These are phyloP conservation scores for Aspergillus sp. DNA, from an alignment of 2,329 filamentous ascomycete genomes.

Conservation along the genomic window DNA sequence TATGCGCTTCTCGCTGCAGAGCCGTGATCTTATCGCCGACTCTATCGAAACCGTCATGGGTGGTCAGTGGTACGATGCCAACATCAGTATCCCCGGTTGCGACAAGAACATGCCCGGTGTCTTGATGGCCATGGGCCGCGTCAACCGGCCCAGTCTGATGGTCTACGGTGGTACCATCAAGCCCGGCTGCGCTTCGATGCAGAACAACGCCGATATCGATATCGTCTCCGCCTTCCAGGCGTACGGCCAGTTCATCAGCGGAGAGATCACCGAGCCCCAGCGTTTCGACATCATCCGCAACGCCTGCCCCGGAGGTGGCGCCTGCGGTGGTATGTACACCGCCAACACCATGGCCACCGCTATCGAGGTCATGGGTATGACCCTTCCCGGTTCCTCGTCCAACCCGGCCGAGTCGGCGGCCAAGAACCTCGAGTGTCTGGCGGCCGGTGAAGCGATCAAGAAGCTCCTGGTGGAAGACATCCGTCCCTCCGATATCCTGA, in stretches of 20 bases:
- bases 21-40: slow-evolving; percentile 93
- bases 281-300: slow-evolving; percentile 93
- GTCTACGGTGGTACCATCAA: slow-evolving; percentile 95
- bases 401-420: slow-evolving; percentile 71
- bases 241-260: slow-evolving; percentile 90
- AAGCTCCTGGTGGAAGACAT: slow-evolving; percentile 75
- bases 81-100: slow-evolving; percentile 93
- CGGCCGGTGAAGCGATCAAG: slow-evolving; percentile 70
- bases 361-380: slow-evolving; percentile 72
- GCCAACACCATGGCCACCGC: slow-evolving; percentile 75
- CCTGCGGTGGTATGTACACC: slow-evolving; percentile 84
- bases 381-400: slow-evolving; percentile 77
- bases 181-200: slow-evolving; percentile 77
- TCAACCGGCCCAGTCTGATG: slow-evolving; percentile 95
- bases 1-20: slow-evolving; percentile 95
- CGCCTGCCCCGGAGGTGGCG: slow-evolving; percentile 80
- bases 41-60: slow-evolving; percentile 99
- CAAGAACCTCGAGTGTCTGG: slow-evolving; percentile 72
- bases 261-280: slow-evolving; percentile 85
- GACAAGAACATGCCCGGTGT: slow-evolving; percentile 99
- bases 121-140: slow-evolving; percentile 87
- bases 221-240: slow-evolving; percentile 98
- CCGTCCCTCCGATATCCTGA: slow-evolving; percentile 73
- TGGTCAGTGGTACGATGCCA: slow-evolving; percentile 97
- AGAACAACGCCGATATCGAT: slow-evolving; percentile 75